A percentile compares a stretch with the other conserved stretches of the same genome.
Conservation (phyloP, 1,284 basidiomycete species). For the Volvariella surrecta region DNA sequence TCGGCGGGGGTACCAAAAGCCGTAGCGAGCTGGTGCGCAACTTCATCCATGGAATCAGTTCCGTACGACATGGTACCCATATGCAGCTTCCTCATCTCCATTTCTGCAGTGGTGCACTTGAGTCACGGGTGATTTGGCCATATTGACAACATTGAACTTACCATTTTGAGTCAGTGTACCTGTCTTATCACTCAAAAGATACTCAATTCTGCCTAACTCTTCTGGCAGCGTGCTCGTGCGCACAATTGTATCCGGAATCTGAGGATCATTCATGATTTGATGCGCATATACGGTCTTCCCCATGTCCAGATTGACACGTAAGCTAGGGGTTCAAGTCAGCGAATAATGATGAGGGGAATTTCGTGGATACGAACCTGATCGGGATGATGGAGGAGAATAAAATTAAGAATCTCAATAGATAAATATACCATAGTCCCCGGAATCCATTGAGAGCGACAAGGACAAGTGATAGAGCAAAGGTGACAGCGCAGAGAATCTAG, state of each 20-base stretch:
- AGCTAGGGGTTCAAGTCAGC: conserved; percentile 37
- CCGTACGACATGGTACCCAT: conserved; percentile 99
- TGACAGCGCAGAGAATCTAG: conserved; percentile 93
- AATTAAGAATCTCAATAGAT: conserved; percentile 95
- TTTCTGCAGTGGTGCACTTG: conserved; percentile 47
- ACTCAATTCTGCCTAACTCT: conserved; percentile 94
- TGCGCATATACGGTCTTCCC: conserved; percentile 97
- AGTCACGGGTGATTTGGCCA: not conserved
- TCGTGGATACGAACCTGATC: conserved; percentile 65
- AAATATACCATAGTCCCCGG: conserved; percentile 92
- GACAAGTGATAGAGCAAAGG: conserved; percentile 84
- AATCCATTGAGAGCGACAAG: conserved; percentile 97
- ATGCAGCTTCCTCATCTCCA: conserved; percentile 98
- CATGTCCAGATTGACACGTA: conserved; percentile 99
- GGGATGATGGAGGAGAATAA: conserved; percentile 99
- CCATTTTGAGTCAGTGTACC: conserved; percentile 98
- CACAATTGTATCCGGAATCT: conserved; percentile 95
- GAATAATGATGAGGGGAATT: not conserved
- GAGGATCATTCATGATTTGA: conserved; percentile 88
- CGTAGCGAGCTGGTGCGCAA: conserved; percentile 78
- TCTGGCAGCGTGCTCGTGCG: conserved; percentile 96
- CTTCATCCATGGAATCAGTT: conserved; percentile 97
- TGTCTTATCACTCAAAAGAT: conserved; percentile 95
- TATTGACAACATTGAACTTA: conserved; percentile 23
- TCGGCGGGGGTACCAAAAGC: conserved; percentile 66